Evolutionary conservation across 352 stramenopile genomes (phyloP).

Genomic region (Plasmopara halstedii): DNA sequence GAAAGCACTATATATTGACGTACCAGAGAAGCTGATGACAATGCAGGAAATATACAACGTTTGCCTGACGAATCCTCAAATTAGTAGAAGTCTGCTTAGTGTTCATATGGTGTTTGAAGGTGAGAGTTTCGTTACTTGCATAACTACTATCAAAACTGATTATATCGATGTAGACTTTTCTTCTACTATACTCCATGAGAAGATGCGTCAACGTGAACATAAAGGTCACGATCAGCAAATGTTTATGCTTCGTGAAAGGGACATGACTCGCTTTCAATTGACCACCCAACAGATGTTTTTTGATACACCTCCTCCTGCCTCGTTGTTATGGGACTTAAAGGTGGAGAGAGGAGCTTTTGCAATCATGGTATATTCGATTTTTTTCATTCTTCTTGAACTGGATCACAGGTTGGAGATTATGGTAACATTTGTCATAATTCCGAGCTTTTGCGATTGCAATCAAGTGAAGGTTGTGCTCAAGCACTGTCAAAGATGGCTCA

Average conservation of each 20-base stretch:
- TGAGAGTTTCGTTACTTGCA: conserved; percentile 5
- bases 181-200: conserved; percentile 9
- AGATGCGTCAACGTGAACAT: conserved; percentile 8
- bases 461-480: conserved; percentile 22
- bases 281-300: conserved; percentile 21
- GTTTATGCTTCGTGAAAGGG: neutral
- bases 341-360: neutral
- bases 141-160: neutral
- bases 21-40: conserved; percentile 29
- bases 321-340: conserved; percentile 23
- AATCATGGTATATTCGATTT: too few relatives aligned
- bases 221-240: conserved; percentile 8
- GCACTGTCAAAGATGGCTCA: conserved; percentile 29
- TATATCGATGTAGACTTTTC: conserved; percentile 4
- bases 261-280: conserved; percentile 4
- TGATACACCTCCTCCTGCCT: conserved; percentile 9
- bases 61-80: conserved; percentile 66
- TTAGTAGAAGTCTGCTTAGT: too few relatives aligned
- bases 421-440: conserved; percentile 37
- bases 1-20: conserved; percentile 36
- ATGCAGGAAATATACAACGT: conserved; percentile 41
- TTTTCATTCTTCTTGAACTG: too few relatives aligned
- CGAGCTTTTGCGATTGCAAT: conserved; percentile 16
- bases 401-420: conserved; percentile 31
- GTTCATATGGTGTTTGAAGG: conserved; percentile 37